phyloP scores from a whole-genome alignment of 768 basidiomycete genomes.

The Amanita inopinata region DNA sequence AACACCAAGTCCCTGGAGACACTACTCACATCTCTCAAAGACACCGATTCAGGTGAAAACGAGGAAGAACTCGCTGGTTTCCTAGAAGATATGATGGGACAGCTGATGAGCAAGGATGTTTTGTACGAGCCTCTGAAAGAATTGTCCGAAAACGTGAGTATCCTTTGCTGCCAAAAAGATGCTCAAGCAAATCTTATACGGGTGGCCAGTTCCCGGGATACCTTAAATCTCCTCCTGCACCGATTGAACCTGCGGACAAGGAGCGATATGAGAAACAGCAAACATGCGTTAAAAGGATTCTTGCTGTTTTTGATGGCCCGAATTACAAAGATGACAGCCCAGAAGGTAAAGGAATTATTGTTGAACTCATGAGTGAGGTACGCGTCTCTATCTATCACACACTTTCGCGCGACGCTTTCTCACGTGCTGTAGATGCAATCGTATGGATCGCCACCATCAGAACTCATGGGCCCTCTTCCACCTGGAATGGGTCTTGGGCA shows the following conservation, averaged over 20 bases:
- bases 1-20: conserved; percentile 36
- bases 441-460: conserved; percentile 66
- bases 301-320: conserved; percentile 56
- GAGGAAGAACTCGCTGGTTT: conserved; percentile 53
- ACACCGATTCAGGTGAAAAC: conserved; percentile 24
- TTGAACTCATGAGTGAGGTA: conserved; percentile 73
- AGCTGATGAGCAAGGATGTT: conserved; percentile 73
- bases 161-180: not conserved
- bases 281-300: conserved; percentile 42
- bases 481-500: conserved; percentile 46
- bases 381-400: conserved; percentile 6
- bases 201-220: conserved; percentile 64
- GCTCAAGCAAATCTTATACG: not conserved
- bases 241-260: conserved; percentile 48
- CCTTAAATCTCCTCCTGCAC: conserved; percentile 43
- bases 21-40: conserved; percentile 40
- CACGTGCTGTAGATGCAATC: conserved; percentile 55
- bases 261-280: conserved; percentile 58
- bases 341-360: conserved; percentile 35
- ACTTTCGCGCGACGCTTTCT: not conserved
- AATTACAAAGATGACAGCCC: conserved; percentile 47
- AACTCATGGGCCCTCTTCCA: conserved; percentile 79
- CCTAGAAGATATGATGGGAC: conserved; percentile 74
- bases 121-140: conserved; percentile 86
- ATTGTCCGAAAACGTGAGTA: conserved; percentile 52